A percentile compares a stretch with the other conserved stretches of the same genome.
Conservation (phyloP, 148 eudicot genomes). For the Selenicereus undatus region DNA sequence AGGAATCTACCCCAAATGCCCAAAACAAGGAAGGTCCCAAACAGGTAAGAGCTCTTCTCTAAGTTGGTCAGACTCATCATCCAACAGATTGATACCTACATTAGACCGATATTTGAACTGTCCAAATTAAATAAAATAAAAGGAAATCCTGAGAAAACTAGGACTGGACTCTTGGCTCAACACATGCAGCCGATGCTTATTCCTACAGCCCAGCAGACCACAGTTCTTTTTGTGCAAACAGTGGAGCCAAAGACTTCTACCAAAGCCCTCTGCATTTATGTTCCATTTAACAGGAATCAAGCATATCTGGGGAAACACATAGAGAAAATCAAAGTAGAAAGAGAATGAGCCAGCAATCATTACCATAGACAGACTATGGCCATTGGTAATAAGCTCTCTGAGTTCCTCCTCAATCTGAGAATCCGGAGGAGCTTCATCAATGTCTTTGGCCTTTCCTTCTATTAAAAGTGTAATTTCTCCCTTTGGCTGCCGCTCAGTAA, state of each 20-base stretch:
- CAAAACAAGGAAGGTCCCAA: neutral
- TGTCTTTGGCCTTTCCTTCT: constrained; percentile 52
- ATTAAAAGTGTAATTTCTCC: constrained; percentile 94
- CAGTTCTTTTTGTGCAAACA: neutral
- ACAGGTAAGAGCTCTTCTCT: neutral
- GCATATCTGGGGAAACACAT: neutral
- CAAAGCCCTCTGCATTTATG: neutral
- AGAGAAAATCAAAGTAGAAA: constrained; percentile 9
- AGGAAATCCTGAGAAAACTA: neutral
- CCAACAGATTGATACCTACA: neutral
- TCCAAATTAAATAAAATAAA: neutral
- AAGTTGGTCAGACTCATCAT: neutral
- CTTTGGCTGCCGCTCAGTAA: constrained; percentile 57
- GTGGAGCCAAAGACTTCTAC: neutral
- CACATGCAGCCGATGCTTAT: neutral
- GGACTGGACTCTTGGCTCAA: neutral
- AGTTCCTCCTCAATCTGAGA: constrained; percentile 73
- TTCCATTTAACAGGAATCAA: neutral
- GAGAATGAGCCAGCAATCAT: constrained; percentile 2
- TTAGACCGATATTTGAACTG: neutral
- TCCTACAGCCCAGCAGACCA: neutral
- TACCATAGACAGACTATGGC: constrained; percentile 88
- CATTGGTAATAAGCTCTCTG: constrained; percentile 58
- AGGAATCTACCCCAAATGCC: neutral
- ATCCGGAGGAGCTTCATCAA: constrained; percentile 55